Evolutionary conservation across 2,329 filamentous ascomycete genomes (phyloP), one percentile per base, ranked within the genome.

Genomic region (Chaetomium sp.): DNA sequence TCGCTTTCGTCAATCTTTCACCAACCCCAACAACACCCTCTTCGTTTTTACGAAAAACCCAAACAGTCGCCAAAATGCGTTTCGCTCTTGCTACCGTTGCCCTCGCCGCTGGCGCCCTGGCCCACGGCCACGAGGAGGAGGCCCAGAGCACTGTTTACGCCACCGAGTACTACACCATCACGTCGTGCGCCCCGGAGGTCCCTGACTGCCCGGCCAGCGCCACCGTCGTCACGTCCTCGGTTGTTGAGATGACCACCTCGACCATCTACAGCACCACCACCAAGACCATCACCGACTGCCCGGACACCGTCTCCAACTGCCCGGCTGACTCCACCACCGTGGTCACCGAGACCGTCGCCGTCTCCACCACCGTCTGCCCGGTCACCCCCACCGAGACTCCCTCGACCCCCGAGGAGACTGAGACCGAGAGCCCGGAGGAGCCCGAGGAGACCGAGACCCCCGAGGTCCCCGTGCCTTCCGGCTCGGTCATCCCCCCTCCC

Each of bases 241-340:
- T 74, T 65, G 70, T 73, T 70, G 72, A 74, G 67, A 62, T 76
- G 62, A 79, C 77, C 63, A 79, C 80, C 70, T 77, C 76, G 60
- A 82, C 84, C 74, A 79, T 85, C 78, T 87, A 83, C 81, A 76
- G 80, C 76, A 87, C 85, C 73, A 78, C 82, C 75, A 77, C 85
- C 73, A 77, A 84, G 71, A 88, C 86, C 78, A 79, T 88, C 82
- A 88, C 84, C 75, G 82, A 81, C 66, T 89, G 86, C 81, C 81
- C 77, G 65, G 79, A 85, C 57, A 81, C 81, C 67, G 85, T 89
- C 73, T 83, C 84, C 76, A 74, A 89, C 85, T 90, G 88, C 83
- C 84, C 82, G 63, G 79, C 77, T 67, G 70, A 74, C 70, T 76
- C 76, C 65, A 80, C 77, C 71, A 70, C 70, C 61, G 74, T 78